Evolutionary conservation across 805 yeast genomes (phyloP).

Genomic region (Deakozyma indianensis): DNA sequence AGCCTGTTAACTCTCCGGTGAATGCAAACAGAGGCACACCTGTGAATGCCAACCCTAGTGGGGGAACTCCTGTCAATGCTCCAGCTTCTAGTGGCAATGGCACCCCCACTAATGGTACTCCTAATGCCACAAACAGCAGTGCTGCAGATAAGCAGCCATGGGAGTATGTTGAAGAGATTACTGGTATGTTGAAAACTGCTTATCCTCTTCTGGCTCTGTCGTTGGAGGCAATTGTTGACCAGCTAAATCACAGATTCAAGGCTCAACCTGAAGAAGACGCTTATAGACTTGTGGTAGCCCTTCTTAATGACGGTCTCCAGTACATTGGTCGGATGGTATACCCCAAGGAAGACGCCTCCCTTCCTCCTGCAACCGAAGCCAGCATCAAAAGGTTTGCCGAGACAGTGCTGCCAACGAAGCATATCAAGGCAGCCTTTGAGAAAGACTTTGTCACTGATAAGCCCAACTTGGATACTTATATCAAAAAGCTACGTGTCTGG

Average conservation of each 20-base stretch:
- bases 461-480: constrained; percentile 81
- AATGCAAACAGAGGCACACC: neutral
- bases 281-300: constrained; percentile 80
- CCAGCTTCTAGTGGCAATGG: constrained; percentile 1
- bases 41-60: constrained; percentile 2
- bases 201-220: constrained; percentile 88
- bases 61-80: constrained; percentile 3
- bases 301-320: constrained; percentile 86
- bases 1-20: constrained; percentile 1
- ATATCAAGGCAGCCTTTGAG: constrained; percentile 79
- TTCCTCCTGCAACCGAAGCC: constrained; percentile 85
- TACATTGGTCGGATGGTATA: constrained; percentile 73
- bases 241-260: constrained; percentile 85
- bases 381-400: constrained; percentile 84
- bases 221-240: constrained; percentile 89
- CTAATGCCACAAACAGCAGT: constrained; percentile 5
- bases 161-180: constrained; percentile 85
- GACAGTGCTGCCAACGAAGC: constrained; percentile 67
- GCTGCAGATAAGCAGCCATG: constrained; percentile 57
- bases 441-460: constrained; percentile 75
- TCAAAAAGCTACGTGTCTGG: constrained; percentile 77
- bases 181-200: constrained; percentile 91
- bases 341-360: constrained; percentile 75
- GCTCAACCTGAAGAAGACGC: constrained; percentile 93
- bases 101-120: constrained; percentile 2